Evolutionary conservation across 768 basidiomycete genomes (phyloP).

Genomic region (Tylopilus plumbeoviolaceoides): DNA sequence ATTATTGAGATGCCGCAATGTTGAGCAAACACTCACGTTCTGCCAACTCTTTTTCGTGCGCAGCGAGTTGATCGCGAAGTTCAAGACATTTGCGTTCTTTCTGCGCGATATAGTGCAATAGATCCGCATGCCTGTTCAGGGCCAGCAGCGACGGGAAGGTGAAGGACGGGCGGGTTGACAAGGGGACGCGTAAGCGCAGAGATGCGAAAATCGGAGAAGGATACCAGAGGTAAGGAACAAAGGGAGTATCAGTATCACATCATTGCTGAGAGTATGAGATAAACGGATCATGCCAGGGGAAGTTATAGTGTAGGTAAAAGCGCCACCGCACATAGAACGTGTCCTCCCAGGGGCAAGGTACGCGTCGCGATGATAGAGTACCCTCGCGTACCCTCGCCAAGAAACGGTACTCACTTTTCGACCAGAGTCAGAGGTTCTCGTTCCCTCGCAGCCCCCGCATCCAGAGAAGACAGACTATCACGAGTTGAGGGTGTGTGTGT

Average conservation of each 20-base stretch:
- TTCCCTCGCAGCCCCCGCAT: constrained; percentile 9
- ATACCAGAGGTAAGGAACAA: not conserved
- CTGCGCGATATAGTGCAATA: constrained; percentile 81
- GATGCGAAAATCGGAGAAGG: not conserved
- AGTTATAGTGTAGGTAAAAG: not conserved
- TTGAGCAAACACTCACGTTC: constrained; percentile 41
- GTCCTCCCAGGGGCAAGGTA: not conserved
- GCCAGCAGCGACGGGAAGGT: not conserved
- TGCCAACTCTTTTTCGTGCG: constrained; percentile 68
- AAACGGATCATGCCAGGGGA: not conserved
- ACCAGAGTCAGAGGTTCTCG: constrained; percentile 57
- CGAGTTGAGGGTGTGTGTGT: constrained; percentile 13
- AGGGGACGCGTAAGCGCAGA: not conserved
- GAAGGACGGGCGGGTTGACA: not conserved
- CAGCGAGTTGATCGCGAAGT: constrained; percentile 65
- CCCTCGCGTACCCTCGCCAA: no score
- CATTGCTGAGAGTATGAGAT: not conserved
- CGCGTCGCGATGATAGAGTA: not conserved
- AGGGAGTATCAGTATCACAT: not conserved
- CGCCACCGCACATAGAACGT: not conserved
- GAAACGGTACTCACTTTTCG: constrained; percentile 55
- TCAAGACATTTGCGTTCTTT: constrained; percentile 84
- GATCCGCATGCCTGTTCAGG: constrained; percentile 62
- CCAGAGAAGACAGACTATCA: constrained; percentile 18
- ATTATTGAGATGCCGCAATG: not conserved